These are phyloP conservation scores for Sporothrix euskadiensis DNA, from an alignment of 2,329 filamentous ascomycete genomes.

Conservation along the genomic window DNA sequence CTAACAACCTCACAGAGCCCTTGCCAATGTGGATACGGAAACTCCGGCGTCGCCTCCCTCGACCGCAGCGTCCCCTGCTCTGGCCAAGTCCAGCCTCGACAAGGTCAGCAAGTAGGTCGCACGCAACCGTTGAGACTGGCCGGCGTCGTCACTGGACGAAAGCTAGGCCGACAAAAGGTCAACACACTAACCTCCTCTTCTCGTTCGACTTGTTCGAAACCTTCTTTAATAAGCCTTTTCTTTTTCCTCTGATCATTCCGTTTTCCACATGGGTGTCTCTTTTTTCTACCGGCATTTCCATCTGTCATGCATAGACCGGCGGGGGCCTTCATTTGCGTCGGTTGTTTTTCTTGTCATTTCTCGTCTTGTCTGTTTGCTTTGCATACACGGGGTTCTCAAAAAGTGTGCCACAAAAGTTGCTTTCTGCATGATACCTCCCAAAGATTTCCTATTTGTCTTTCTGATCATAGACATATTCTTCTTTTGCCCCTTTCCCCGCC, in stretches of 20 bases:
- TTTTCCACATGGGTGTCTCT: constrained; percentile 37
- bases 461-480: constrained; percentile 26
- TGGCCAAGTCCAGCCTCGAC: constrained; percentile 58
- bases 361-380: constrained; percentile 9
- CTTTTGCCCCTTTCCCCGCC: background rate
- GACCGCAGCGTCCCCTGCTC: constrained; percentile 64
- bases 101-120: constrained; percentile 29
- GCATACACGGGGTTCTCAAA: constrained; percentile 44
- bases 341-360: background rate
- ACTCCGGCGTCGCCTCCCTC: constrained; percentile 70
- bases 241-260: constrained; percentile 18
- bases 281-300: constrained; percentile 44
- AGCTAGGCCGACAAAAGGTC: background rate
- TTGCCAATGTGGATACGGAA: constrained; percentile 63
- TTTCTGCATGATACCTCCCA: constrained; percentile 52
- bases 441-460: constrained; percentile 34
- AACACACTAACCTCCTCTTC: background rate
- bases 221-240: constrained; percentile 24
- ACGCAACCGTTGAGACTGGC: constrained; percentile 55
- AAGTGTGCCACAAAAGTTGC: constrained; percentile 52
- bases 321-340: constrained; percentile 14
- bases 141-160: constrained; percentile 29
- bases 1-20: constrained; percentile 46
- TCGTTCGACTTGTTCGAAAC: constrained; percentile 33
- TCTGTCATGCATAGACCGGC: constrained; percentile 49